Evolutionary conservation across 2,329 filamentous ascomycete species (phyloP).

Genomic region (Ophiocordyceps camponoti-leonardi): DNA sequence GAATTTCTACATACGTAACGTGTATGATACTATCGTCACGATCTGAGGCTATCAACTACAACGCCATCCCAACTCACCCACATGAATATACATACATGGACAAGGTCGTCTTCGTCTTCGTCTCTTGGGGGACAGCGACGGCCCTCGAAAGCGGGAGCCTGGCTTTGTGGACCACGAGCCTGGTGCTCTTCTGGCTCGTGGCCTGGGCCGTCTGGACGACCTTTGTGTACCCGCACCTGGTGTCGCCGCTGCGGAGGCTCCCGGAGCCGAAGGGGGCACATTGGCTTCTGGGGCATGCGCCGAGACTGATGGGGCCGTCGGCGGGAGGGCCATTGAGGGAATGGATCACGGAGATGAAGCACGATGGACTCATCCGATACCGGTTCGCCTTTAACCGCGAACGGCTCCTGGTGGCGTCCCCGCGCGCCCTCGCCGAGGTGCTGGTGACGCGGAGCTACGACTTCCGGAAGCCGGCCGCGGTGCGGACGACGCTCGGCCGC

Average conservation of each 20-base stretch:
- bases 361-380: conserved; percentile 54
- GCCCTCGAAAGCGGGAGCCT: no score
- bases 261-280: conserved; percentile 25
- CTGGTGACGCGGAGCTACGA: conserved; percentile 53
- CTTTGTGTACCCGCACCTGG: conserved; percentile 29
- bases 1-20: no score
- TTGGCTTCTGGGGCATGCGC: conserved; percentile 31
- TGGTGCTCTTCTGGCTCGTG: conserved; percentile 13
- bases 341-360: conserved; percentile 40
- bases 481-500: conserved; percentile 39
- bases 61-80: no score
- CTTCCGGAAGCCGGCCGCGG: conserved; percentile 42
- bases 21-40: no score
- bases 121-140: no score
- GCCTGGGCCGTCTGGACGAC: conserved; percentile 22
- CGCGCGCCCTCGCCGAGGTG: conserved; percentile 53
- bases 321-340: conserved; percentile 27
- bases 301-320: conserved; percentile 18
- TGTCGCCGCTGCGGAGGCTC: conserved; percentile 31
- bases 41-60: no score
- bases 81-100: no score
- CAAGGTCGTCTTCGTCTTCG: no score
- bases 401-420: conserved; percentile 40
- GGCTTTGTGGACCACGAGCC: no score
- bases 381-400: conserved; percentile 44